Base-by-base conservation (phyloP, 148 eudicot genomes). In the Spergularia bocconei region DNA sequence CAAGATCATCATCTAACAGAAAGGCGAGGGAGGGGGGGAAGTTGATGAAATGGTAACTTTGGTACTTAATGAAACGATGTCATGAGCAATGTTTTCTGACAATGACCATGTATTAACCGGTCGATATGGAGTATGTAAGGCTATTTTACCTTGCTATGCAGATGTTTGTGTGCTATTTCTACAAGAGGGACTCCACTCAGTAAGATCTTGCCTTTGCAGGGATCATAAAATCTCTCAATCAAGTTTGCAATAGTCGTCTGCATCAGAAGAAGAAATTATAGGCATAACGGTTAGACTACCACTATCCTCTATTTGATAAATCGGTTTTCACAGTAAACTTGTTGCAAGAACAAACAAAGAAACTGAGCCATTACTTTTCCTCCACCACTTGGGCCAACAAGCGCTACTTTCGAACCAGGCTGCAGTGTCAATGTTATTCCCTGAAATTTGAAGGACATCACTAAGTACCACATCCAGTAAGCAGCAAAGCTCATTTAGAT, bases 381-480 rank as follows among this genome's bases (percentile, higher is more conserved):
- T 23, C 98, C 98, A 80, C 98, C 98, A 78, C 98, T 93, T 72
- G 98, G 98, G 77, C 98, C 98, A 55, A 93, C 97, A 53, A 93
- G 90, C 17, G 98, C 98, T 58, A 93, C 94, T 81, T 91, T 93
- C 51, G 94, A 88, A 68, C 97, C 97, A 74, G 98, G 86, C 70
- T 75, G 81, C 81, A 93, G 70, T 75, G 84, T 91, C 56, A 93
- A 57, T 19, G 85, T 86, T 81, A 93, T 88, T 23, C 97, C 98
- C 98, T 93, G 78, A 48, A 83, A 81, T 59, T 68, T 47, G 20
- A 72, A 80, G 65, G 55, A 17, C 54, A 68, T 13, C 51, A 41
- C 38, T 72, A 15, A 71, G 77, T n/a, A 62, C 54, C 39, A 25
- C 50, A 16, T 23, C 53, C 50, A 69, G 53, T 39, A 13, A 56